Conservation (phyloP, 768 basidiomycete species). For the Suillus discolor region DNA sequence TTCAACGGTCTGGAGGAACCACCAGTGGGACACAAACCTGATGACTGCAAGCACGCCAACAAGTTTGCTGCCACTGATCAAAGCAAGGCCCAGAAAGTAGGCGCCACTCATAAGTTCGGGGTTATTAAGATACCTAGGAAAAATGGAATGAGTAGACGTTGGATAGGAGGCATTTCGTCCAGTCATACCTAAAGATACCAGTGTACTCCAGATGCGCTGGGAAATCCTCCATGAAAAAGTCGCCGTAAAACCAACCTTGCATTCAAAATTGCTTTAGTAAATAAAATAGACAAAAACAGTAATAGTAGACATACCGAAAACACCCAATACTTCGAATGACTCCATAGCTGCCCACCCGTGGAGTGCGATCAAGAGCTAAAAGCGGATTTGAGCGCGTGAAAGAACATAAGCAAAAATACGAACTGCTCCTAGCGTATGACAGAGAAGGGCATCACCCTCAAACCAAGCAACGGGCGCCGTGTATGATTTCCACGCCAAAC, state of each 20-base stretch:
- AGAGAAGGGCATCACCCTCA: conserved; percentile 81
- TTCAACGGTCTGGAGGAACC: conserved; percentile 93
- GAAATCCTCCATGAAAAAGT: conserved; percentile 95
- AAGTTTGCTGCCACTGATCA: conserved; percentile 93
- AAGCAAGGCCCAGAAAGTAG: conserved; percentile 89
- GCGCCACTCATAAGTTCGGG: conserved; percentile 96
- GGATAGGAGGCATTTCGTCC: background rate
- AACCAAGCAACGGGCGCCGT: conserved; percentile 82
- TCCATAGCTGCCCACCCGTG: conserved; percentile 92
- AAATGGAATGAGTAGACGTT: background rate
- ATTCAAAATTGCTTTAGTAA: background rate
- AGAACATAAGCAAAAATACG: conserved; percentile 31
- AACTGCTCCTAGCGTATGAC: conserved; percentile 88
- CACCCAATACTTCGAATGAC: conserved; percentile 90
- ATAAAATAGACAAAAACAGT: background rate
- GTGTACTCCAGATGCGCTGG: conserved; percentile 91
- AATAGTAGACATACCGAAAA: conserved; percentile 65
- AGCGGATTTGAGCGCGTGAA: conserved; percentile 11
- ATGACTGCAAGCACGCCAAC: conserved; percentile 84
- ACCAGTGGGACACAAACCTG: conserved; percentile 88
- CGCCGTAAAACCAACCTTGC: conserved; percentile 96
- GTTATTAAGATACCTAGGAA: conserved; percentile 81
- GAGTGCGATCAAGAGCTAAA: conserved; percentile 77
- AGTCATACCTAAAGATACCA: conserved; percentile 86
- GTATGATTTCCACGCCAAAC: conserved; percentile 91